Evolutionary conservation across 208 protist species (phyloP).

Genomic region (Porcisia hertigi): DNA sequence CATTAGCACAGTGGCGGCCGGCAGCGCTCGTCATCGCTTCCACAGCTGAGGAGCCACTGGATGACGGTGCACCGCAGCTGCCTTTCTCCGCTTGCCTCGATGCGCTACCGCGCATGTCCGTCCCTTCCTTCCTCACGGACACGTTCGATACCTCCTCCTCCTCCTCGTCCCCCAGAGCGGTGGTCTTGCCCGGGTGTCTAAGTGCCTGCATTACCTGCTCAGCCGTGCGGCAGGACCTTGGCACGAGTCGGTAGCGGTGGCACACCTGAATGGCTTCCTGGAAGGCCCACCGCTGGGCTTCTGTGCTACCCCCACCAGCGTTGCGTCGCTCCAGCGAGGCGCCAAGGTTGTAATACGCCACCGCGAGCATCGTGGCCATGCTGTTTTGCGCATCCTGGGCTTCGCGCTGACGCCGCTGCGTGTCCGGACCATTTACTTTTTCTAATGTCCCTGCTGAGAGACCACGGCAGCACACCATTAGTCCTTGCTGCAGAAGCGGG

Average conservation of each 20-base stretch:
- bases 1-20: background rate
- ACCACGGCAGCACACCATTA: constrained; percentile 33
- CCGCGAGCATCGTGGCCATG: constrained; percentile 75
- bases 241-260: constrained; percentile 59
- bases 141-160: background rate
- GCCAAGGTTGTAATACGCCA: constrained; percentile 86
- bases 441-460: background rate
- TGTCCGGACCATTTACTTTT: constrained; percentile 9
- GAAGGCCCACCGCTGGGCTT: constrained; percentile 56
- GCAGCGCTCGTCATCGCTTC: background rate
- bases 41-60: background rate
- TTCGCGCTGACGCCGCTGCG: constrained; percentile 38
- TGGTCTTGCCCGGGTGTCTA: constrained; percentile 18
- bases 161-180: background rate
- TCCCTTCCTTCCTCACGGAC: background rate
- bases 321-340: constrained; percentile 75
- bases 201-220: constrained; percentile 67
- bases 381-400: constrained; percentile 21
- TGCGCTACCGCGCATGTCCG: background rate
- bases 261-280: constrained; percentile 50
- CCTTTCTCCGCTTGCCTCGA: background rate
- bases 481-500: constrained; percentile 54
- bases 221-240: constrained; percentile 58
- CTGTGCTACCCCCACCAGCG: constrained; percentile 25
- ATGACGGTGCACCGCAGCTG: background rate